A percentile compares a stretch with the other conserved stretches of the same genome.
phyloP scores from a whole-genome alignment of 352 stramenopile species.

The Pilasporangium apinafurcum region DNA sequence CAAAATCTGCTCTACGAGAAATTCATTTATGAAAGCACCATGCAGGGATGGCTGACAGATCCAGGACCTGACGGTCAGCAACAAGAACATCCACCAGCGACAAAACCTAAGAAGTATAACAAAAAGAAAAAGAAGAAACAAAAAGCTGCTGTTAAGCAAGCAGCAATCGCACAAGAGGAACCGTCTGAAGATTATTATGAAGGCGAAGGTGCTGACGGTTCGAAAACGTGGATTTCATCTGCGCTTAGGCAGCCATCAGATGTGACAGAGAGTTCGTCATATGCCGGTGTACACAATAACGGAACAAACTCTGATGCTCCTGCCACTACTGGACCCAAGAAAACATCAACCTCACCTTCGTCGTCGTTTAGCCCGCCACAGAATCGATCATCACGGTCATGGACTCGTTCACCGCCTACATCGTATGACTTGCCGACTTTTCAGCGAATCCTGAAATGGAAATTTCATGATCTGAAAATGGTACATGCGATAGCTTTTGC shows the following conservation, averaged over 20 bases:
- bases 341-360: conserved; percentile 1
- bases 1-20: conserved; percentile 78
- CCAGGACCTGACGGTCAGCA: neutral
- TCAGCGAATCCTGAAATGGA: conserved; percentile 80
- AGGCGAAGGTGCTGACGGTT: no score
- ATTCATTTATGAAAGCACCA: conserved; percentile 80
- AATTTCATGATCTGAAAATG: conserved; percentile 86
- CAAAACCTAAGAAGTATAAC: conserved; percentile 19
- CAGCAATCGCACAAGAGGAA: neutral
- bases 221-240: no score
- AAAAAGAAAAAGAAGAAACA: conserved; percentile 24
- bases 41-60: conserved; percentile 23
- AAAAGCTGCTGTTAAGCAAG: neutral
- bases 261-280: no score
- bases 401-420: neutral
- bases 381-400: neutral
- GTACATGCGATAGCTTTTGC: conserved; percentile 10
- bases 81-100: neutral
- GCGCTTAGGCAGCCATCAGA: no score
- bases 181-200: neutral
- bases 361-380: conserved; percentile 8
- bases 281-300: no score
- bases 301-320: no score
- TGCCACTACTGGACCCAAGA: neutral
- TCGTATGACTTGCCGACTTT: conserved; percentile 41